A percentile compares a stretch with the other conserved stretches of the same genome.
phyloP scores from a whole-genome alignment of 2,329 filamentous ascomycete species.

The Lachnellula cervina region DNA sequence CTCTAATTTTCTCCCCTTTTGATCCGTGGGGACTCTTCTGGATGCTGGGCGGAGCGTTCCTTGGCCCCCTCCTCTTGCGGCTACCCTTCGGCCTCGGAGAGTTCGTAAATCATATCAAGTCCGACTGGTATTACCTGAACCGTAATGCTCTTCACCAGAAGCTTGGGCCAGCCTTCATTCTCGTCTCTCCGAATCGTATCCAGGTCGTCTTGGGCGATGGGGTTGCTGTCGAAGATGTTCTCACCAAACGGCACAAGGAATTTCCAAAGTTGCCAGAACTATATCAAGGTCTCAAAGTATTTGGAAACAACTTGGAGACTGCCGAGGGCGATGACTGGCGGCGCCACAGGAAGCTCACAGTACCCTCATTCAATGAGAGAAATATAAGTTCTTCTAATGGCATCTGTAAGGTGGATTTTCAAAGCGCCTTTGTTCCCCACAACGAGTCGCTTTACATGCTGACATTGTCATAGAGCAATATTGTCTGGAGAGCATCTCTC shows the following conservation, averaged over 20 bases:
- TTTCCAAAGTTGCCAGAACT: conserved; percentile 12
- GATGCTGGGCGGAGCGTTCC: neutral
- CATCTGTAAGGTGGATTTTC: no score
- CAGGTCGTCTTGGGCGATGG: conserved; percentile 12
- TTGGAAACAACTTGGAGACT: conserved; percentile 33
- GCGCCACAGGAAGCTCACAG: conserved; percentile 39
- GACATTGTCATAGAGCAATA: conserved; percentile 18
- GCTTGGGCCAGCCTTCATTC: conserved; percentile 10
- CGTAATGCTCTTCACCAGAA: conserved; percentile 10
- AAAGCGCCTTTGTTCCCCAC: neutral
- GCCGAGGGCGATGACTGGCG: conserved; percentile 36
- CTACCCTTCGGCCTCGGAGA: conserved; percentile 7
- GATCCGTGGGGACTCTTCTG: conserved; percentile 3
- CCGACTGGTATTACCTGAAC: conserved; percentile 6
- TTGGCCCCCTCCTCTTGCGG: conserved; percentile 4
- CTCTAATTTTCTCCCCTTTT: conserved; percentile 11
- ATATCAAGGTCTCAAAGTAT: conserved; percentile 26
- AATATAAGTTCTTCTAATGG: conserved; percentile 15
- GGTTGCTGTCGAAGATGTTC: conserved; percentile 11
- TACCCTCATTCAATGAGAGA: conserved; percentile 40
- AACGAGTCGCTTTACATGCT: neutral
- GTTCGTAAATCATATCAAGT: conserved; percentile 4
- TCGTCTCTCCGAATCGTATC: conserved; percentile 7
- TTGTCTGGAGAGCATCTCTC: conserved; percentile 37
- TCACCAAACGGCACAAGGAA: conserved; percentile 10